These are phyloP conservation scores for Myxozyma mucilagina DNA, from an alignment of 805 yeast genomes.

Conservation along the genomic window DNA sequence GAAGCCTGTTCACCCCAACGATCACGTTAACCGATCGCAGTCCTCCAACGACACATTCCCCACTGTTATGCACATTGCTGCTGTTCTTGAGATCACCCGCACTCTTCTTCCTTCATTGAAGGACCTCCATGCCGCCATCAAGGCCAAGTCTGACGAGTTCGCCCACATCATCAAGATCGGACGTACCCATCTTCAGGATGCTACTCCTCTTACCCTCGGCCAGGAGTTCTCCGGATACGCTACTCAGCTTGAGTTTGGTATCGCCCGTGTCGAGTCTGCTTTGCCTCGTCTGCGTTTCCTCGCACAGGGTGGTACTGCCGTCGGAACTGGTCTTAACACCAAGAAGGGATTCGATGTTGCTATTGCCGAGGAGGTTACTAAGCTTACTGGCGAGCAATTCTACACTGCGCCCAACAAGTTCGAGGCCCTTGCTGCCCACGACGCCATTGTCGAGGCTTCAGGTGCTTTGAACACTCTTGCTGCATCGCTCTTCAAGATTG, in stretches of 20 bases:
- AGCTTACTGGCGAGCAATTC: constrained; percentile 85
- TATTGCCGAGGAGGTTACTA: constrained; percentile 82
- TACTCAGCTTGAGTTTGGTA: constrained; percentile 88
- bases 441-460: constrained; percentile 95
- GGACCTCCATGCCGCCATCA: constrained; percentile 74
- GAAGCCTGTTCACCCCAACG: constrained; percentile 95
- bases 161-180: constrained; percentile 92
- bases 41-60: constrained; percentile 99
- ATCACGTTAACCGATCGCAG: constrained; percentile 97
- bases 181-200: constrained; percentile 98
- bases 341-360: constrained; percentile 82
- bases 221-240: constrained; percentile 98
- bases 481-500: constrained; percentile 89
- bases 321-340: constrained; percentile 98
- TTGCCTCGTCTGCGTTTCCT: constrained; percentile 75
- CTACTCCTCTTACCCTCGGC: constrained; percentile 96
- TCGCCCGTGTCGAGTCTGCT: constrained; percentile 75
- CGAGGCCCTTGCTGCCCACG: constrained; percentile 98
- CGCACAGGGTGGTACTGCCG: constrained; percentile 99
- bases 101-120: constrained; percentile 78
- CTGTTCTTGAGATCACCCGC: constrained; percentile 81
- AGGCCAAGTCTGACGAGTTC: constrained; percentile 79
- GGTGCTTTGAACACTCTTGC: constrained; percentile 97
- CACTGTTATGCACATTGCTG: constrained; percentile 99
- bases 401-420: constrained; percentile 97